Evolutionary conservation across 768 basidiomycete genomes (phyloP), one percentile per base, ranked within the genome.

Genomic region (Lactarius pseudohatsudake): DNA sequence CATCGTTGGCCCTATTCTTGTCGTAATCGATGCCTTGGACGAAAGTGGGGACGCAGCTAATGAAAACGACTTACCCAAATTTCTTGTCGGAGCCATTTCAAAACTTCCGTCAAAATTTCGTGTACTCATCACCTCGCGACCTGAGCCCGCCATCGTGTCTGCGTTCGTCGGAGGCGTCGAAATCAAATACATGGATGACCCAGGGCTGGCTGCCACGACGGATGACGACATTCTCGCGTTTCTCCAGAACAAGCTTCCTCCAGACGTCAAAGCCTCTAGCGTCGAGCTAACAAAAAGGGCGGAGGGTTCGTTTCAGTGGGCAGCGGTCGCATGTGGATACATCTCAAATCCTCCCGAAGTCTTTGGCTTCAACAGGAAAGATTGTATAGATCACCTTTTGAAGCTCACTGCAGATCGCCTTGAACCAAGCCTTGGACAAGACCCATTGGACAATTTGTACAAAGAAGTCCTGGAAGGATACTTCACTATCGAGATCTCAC

Each of bases 21-120:
- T 59, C 22, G 40, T 59, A 11, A 59, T 59, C 38, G 58, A 59
- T 30, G 58, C 38, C 22, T 11, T 59, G 13, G 58, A 59, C 18
- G 58, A 59, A 7, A 40, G 58, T 20, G 58, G n/a, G 15, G 58
- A 59, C 10, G 36, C 3, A 41, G 16, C 38, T 43, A 26, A 22
- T 8, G 7, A 9, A 26, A 40, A 16, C 1, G 22, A 22, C 0
- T 22, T 57, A 9, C 55, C 34, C 34, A 36, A 9, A 11, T 57
- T 57, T n/a, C 55, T 57, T 3, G 28, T 30, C n/a, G 18, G 20
- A 18, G 7, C 9, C 16, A 16, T 57, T 5, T 15, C 11, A 0
- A n/a, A 22, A 43, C 58, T 59, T 3, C 58, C 58, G 1, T 30
- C 58, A 6, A 59, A 59, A 1, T 59, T 59, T 15, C 58, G 58